These are phyloP conservation scores for Ceratocystis ficicola DNA, from an alignment of 2,329 filamentous ascomycete species.

Conservation along the genomic window DNA sequence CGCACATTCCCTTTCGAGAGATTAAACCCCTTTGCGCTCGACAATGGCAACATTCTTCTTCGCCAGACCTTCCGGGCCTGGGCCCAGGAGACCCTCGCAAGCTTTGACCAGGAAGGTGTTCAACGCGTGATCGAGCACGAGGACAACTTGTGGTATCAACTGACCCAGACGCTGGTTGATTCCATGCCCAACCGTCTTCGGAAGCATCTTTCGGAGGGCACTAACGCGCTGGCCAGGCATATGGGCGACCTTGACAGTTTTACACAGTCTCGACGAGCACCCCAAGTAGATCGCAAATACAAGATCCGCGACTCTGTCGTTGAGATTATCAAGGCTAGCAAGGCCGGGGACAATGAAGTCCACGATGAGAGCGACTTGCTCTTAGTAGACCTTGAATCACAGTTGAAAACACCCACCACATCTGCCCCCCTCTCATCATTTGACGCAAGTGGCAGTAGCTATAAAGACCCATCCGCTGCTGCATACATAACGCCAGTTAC, in stretches of 20 bases:
- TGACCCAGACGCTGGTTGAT: slow-evolving; percentile 26
- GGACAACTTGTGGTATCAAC: slow-evolving; percentile 28
- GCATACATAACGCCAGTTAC: neutral
- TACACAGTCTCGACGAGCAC: neutral
- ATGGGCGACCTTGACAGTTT: slow-evolving; percentile 17
- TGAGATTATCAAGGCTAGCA: neutral
- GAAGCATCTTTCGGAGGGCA: slow-evolving; percentile 17
- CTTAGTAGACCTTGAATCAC: neutral
- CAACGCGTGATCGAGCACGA: slow-evolving; percentile 22
- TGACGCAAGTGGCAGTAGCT: neutral
- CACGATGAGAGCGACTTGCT: neutral
- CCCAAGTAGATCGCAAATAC: slow-evolving; percentile 1
- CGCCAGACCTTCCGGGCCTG: slow-evolving; percentile 29
- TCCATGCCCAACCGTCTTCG: slow-evolving; percentile 21
- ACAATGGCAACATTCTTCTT: slow-evolving; percentile 29
- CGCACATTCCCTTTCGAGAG: slow-evolving; percentile 41
- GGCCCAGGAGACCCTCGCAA: slow-evolving; percentile 24
- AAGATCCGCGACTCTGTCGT: slow-evolving; percentile 12
- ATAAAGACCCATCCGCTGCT: neutral
- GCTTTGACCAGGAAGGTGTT: neutral
- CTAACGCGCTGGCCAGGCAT: neutral
- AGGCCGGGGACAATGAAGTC: neutral
- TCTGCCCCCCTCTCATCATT: neutral
- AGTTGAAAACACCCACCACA: neutral
- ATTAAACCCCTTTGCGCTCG: slow-evolving; percentile 37